These are phyloP conservation scores for Solanum raphanifolium DNA, from an alignment of 257 asterid species.

Conservation along the genomic window DNA sequence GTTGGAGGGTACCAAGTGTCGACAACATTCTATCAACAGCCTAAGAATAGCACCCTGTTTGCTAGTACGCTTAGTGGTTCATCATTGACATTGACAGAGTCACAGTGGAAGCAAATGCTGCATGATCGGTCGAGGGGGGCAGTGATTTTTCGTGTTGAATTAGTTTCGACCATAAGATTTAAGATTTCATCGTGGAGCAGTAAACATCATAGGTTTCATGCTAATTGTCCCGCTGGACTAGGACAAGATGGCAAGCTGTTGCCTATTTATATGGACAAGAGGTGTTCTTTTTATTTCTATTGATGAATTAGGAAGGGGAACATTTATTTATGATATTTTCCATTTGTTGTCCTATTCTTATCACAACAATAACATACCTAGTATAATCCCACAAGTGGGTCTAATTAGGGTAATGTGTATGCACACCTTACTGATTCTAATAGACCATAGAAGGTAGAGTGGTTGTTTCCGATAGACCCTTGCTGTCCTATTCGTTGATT, in stretches of 20 bases:
- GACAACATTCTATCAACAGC: constrained; percentile 53
- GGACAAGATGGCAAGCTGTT: constrained; percentile 70
- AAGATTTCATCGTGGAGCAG: constrained; percentile 69
- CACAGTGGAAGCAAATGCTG: constrained; percentile 40
- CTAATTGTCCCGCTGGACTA: constrained; percentile 58
- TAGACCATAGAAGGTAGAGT: not conserved
- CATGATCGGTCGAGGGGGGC: constrained; percentile 34
- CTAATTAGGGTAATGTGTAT: not conserved
- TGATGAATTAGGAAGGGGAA: constrained; percentile 6
- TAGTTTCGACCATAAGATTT: constrained; percentile 54
- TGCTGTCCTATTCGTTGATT: not conserved
- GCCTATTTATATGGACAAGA: constrained; percentile 30
- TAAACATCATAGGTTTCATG: constrained; percentile 56
- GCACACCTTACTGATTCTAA: not conserved
- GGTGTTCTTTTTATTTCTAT: constrained; percentile 66
- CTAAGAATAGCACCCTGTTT: constrained; percentile 55
- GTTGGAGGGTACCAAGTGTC: constrained; percentile 28
- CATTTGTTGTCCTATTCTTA: not conserved
- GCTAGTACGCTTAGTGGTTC: constrained; percentile 43
- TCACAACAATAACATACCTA: not conserved
- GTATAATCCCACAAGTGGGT: not conserved
- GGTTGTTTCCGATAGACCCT: not conserved
- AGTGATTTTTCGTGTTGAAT: constrained; percentile 47
- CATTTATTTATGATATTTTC: not conserved
- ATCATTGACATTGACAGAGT: constrained; percentile 20